Conservation (phyloP, 192 early-diverging fungal genomes). For the Podila minutissima region DNA sequence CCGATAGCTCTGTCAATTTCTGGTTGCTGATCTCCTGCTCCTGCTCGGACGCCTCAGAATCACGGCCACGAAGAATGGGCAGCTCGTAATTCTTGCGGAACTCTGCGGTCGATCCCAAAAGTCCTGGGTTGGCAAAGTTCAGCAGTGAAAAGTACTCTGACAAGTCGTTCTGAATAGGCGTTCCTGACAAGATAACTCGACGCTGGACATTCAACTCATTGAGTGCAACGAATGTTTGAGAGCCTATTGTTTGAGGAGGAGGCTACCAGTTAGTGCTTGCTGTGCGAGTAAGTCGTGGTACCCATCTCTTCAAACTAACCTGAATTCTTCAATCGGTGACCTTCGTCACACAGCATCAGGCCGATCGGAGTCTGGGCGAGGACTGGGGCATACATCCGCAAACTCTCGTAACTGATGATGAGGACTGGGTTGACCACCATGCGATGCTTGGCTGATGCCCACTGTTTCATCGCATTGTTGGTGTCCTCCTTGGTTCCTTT, state of each 20-base stretch:
- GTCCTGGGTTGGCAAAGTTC: constrained; percentile 94
- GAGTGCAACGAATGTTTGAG: constrained; percentile 83
- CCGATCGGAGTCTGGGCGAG: constrained; percentile 87
- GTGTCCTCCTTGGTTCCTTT: constrained; percentile 91
- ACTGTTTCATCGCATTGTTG: constrained; percentile 77
- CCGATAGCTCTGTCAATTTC: constrained; percentile 85
- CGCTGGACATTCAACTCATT: constrained; percentile 89
- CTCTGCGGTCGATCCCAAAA: constrained; percentile 87
- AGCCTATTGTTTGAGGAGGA: constrained; percentile 47
- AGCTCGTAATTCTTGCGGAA: constrained; percentile 94
- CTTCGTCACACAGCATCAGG: constrained; percentile 96
- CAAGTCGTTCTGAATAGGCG: constrained; percentile 88
- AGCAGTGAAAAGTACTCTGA: constrained; percentile 95
- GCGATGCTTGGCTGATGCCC: constrained; percentile 87
- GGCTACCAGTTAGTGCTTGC: neutral
- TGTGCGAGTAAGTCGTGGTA: too few species aligned
- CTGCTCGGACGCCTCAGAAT: constrained; percentile 85
- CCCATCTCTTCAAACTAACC: constrained; percentile 21
- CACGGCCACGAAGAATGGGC: constrained; percentile 94
- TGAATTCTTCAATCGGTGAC: constrained; percentile 94
- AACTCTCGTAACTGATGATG: constrained; percentile 98
- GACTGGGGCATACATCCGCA: constrained; percentile 84
- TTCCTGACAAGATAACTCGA: constrained; percentile 95
- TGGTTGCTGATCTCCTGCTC: constrained; percentile 84
- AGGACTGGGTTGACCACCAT: constrained; percentile 89